Evolutionary conservation across 805 yeast genomes (phyloP).

Genomic region (Yarrowia keelungensis): DNA sequence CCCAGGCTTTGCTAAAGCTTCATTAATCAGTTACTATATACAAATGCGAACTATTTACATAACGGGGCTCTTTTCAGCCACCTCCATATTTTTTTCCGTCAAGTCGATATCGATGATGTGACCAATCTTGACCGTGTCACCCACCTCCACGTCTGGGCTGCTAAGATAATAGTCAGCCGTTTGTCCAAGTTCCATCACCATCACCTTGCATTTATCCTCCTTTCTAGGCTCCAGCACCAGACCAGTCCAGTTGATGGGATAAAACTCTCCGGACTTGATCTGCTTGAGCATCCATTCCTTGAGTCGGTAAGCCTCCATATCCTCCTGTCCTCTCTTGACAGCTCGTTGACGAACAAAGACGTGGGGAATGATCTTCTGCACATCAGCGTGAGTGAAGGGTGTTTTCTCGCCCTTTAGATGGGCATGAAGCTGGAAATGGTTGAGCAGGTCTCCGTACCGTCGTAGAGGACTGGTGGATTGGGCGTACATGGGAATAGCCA

Average conservation of each 20-base stretch:
- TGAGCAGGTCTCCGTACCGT: slow-evolving; percentile 77
- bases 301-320: slow-evolving; percentile 18
- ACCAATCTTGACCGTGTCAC: slow-evolving; percentile 6
- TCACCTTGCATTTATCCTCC: slow-evolving; percentile 4
- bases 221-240: slow-evolving; percentile 12
- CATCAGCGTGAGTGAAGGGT: not conserved
- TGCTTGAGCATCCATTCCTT: slow-evolving; percentile 9
- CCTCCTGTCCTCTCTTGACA: slow-evolving; percentile 30
- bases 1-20: no score
- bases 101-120: slow-evolving; percentile 19
- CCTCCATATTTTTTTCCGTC: slow-evolving; percentile 23
- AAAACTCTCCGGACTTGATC: not conserved
- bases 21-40: not conserved
- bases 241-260: slow-evolving; percentile 23
- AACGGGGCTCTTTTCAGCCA: not conserved
- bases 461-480: slow-evolving; percentile 91
- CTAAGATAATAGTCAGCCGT: slow-evolving; percentile 20
- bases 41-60: slow-evolving; percentile 1
- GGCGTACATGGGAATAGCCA: slow-evolving; percentile 68
- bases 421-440: slow-evolving; percentile 76
- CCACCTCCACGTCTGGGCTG: slow-evolving; percentile 10
- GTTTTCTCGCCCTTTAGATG: slow-evolving; percentile 47
- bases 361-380: slow-evolving; percentile 22
- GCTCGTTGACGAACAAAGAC: slow-evolving; percentile 14
- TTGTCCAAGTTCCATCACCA: slow-evolving; percentile 25